A percentile compares a stretch with the other conserved stretches of the same genome.
Conservation (phyloP, 2,329 filamentous ascomycete species). For the Pleurostoma richardsiae region DNA sequence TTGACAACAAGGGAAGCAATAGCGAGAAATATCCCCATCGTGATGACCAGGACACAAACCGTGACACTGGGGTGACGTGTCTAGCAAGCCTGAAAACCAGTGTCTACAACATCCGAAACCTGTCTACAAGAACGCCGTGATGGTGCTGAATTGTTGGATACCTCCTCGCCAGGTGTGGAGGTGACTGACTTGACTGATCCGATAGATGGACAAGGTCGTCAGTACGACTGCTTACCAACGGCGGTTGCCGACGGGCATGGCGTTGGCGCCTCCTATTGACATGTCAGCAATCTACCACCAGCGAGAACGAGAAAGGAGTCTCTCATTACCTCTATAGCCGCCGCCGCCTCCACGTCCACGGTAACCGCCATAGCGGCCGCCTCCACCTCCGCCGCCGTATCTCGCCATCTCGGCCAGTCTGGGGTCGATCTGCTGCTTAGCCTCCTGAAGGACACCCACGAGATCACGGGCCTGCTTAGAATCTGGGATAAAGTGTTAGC, state of each 20-base stretch:
- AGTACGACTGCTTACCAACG: slow-evolving; percentile 37
- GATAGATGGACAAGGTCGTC: neutral
- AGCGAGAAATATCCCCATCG: neutral
- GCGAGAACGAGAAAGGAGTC: slow-evolving; percentile 14
- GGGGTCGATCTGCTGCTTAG: slow-evolving; percentile 97
- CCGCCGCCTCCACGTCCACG: slow-evolving; percentile 60
- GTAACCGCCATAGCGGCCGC: slow-evolving; percentile 67
- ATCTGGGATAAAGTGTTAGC: slow-evolving; percentile 50
- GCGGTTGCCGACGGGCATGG: slow-evolving; percentile 42
- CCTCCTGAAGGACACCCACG: slow-evolving; percentile 85
- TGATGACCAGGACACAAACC: neutral
- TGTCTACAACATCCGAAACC: slow-evolving; percentile 8
- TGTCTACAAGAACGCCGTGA: slow-evolving; percentile 11
- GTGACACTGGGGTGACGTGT: slow-evolving; percentile 6
- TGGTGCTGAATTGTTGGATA: slow-evolving; percentile 5
- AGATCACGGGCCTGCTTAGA: slow-evolving; percentile 96
- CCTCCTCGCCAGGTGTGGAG: slow-evolving; percentile 2
- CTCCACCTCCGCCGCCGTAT: slow-evolving; percentile 79
- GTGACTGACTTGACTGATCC: neutral
- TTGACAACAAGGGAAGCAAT: too few species aligned
- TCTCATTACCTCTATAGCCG: slow-evolving; percentile 22
- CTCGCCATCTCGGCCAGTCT: slow-evolving; percentile 93
- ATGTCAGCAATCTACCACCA: neutral
- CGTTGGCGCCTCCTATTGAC: slow-evolving; percentile 36
- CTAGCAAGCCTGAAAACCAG: slow-evolving; percentile 7